Evolutionary conservation across 2,329 filamentous ascomycete genomes (phyloP), one percentile per base, ranked within the genome.

Genomic region (Cladosporium halotolerans): DNA sequence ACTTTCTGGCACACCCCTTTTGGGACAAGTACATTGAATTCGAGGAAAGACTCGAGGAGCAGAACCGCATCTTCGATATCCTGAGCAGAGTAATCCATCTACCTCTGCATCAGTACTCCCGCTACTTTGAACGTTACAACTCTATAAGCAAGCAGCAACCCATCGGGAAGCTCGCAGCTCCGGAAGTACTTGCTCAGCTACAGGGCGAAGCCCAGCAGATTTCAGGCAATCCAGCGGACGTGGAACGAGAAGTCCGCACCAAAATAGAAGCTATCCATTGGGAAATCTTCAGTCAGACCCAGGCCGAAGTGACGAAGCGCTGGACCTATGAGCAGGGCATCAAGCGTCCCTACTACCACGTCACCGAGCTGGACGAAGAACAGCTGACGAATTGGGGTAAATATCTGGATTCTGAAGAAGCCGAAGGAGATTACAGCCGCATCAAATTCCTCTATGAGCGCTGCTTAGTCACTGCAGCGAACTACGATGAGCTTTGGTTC

Each of bases 11-110:
- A 2, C 90, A 96, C 68, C 90, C 90, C 1, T 96, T 99, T 74
- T 99, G 93, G 93, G 93, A 99, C 71, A 97, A 96, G 73, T 99
- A 96, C 66, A 83, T 99, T 59, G 93, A 97, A 68, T 97, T 95
- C 65, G 93, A 97, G 69, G 91, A 96, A 68, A 86, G 91, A 1
- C 78, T 92, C 57, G 90, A 96, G 64, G 83, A 86, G 0, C 82
- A 86, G 11, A 88, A 95, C 58, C 89, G 84, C 64, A 88, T 96
- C 52, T 95, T 95, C 62, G 83, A 82, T 39, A 89, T 99, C 53
- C 79, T 96, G 49, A 79, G 80, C 57, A 88, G 91, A 51, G 80
- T 96, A 53, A 87, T 96, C 51, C 82, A 88, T 64, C 90, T 97
- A 50, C 92, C 93, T 0, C 89, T 96, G 82, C 91, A 97, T 67